These are phyloP conservation scores for Trichothecium sympodiale DNA, from an alignment of 2,329 filamentous ascomycete species.

Conservation along the genomic window DNA sequence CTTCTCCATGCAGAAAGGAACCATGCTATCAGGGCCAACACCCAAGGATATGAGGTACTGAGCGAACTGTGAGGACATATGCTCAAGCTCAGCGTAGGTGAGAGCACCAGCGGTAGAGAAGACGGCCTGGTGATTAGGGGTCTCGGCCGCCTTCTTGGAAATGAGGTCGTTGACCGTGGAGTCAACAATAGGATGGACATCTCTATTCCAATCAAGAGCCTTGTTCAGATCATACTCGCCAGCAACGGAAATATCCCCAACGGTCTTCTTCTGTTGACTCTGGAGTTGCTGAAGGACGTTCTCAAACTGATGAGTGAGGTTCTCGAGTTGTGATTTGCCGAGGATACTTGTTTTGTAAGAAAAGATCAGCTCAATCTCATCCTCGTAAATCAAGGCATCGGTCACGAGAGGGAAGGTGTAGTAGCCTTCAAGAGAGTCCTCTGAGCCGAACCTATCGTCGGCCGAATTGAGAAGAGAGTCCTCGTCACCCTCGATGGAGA, in stretches of 20 bases:
- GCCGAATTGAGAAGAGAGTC: not conserved
- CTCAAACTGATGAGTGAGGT: slow-evolving; percentile 1
- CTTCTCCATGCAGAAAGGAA: slow-evolving; percentile 15
- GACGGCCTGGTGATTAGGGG: slow-evolving; percentile 5
- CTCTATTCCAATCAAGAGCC: slow-evolving; percentile 22
- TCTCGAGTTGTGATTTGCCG: not conserved
- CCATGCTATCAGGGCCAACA: slow-evolving; percentile 12
- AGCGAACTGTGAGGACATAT: not conserved
- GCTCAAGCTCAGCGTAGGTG: slow-evolving; percentile 2
- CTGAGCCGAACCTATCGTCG: not conserved
- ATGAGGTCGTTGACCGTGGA: slow-evolving; percentile 6
- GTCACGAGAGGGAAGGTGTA: slow-evolving; percentile 2
- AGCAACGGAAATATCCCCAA: not conserved
- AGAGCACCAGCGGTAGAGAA: slow-evolving; percentile 3
- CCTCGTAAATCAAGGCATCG: not conserved
- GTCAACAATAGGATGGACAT: not conserved
- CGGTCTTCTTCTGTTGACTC: not conserved
- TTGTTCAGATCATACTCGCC: slow-evolving; percentile 1
- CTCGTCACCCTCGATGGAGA: not conserved
- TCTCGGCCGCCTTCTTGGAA: not conserved
- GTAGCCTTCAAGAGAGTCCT: slow-evolving; percentile 1
- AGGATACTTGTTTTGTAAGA: slow-evolving; percentile 1
- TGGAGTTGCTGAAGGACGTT: not conserved
- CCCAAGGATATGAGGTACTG: slow-evolving; percentile 8
- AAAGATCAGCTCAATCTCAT: slow-evolving; percentile 1